Percentiles rank a stretch among this genome's conserved stretches.
phyloP scores from a whole-genome alignment of 805 yeast species.

The Torulaspora indica region DNA sequence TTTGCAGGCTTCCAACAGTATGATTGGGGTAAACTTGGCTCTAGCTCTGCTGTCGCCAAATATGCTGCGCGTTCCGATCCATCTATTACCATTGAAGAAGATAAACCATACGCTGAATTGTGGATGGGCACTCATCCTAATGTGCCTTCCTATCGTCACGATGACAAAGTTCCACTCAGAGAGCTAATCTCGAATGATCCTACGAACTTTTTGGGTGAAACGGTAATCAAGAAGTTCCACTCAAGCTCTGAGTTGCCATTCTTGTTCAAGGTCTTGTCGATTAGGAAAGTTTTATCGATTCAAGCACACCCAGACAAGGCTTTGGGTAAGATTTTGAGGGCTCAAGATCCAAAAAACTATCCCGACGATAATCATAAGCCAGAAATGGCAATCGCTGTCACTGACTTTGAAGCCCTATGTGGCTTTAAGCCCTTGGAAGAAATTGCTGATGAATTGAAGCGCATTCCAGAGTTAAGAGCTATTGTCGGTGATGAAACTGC shows the following conservation, averaged over 20 bases:
- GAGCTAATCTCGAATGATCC: constrained; percentile 63
- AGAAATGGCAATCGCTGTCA: constrained; percentile 98
- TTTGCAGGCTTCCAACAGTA: constrained; percentile 64
- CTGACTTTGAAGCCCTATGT: constrained; percentile 95
- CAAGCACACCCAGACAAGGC: constrained; percentile 97
- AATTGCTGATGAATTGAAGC: constrained; percentile 60
- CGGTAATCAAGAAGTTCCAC: constrained; percentile 61
- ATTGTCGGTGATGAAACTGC: constrained; percentile 63
- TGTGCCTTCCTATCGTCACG: constrained; percentile 66
- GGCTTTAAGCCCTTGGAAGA: constrained; percentile 90
- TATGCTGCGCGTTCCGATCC: constrained; percentile 73
- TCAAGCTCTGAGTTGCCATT: constrained; percentile 74
- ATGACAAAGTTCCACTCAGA: constrained; percentile 55
- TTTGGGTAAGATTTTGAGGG: constrained; percentile 70
- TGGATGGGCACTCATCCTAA: constrained; percentile 99
- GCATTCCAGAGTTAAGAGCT: constrained; percentile 70
- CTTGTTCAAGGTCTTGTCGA: constrained; percentile 88
- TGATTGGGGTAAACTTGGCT: constrained; percentile 87
- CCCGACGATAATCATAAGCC: constrained; percentile 99
- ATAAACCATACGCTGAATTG: constrained; percentile 89
- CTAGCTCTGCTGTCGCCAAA: constrained; percentile 80
- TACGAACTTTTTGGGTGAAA: constrained; percentile 50
- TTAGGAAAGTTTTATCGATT: constrained; percentile 86
- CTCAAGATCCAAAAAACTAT: constrained; percentile 83
- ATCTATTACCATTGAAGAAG: constrained; percentile 55